Conservation (phyloP, 202 grass and related monocot genomes). For the Panicum hallii region DNA sequence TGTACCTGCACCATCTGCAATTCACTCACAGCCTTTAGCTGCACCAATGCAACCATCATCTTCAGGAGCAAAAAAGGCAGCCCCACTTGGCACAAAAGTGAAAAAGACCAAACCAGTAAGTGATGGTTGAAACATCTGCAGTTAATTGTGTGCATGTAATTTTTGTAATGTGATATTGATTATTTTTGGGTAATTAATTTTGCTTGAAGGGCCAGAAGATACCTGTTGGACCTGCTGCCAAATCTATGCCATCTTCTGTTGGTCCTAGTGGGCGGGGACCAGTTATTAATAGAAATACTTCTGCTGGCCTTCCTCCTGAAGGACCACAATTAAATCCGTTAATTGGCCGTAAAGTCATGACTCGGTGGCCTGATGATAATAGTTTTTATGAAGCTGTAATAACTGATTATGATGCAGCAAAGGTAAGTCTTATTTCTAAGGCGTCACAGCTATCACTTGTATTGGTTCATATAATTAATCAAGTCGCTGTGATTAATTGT, state of each 20-base stretch:
- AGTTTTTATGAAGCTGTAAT: conserved; percentile 94
- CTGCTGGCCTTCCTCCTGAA: no score
- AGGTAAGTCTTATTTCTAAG: no score
- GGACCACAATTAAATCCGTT: conserved; percentile 30
- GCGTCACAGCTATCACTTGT: no score
- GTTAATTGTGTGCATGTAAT: no score
- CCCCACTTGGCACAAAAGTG: conserved; percentile 64
- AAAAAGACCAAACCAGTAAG: conserved; percentile 86
- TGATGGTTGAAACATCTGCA: no score
- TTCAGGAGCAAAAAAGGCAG: conserved; percentile 65
- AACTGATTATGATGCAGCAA: conserved; percentile 61
- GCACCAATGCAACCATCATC: conserved; percentile 68
- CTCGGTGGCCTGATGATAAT: conserved; percentile 97
- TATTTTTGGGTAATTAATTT: no score
- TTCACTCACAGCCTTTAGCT: conserved; percentile 67
- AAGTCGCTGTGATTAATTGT: conserved; percentile 11
- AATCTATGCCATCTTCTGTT: conserved; percentile 63
- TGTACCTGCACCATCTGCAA: conserved; percentile 46
- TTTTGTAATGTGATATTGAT: no score
- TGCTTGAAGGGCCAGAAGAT: conserved; percentile 51
- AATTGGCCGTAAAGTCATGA: conserved; percentile 79
- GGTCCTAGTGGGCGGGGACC: conserved; percentile 78
- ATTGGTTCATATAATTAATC: no score
- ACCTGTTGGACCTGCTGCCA: conserved; percentile 54
- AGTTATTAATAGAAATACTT: conserved; percentile 58